A percentile compares a stretch with the other conserved stretches of the same genome.
These are phyloP conservation scores for Avena eriantha DNA, from an alignment of 176 grass and related monocot genomes.

Conservation along the genomic window DNA sequence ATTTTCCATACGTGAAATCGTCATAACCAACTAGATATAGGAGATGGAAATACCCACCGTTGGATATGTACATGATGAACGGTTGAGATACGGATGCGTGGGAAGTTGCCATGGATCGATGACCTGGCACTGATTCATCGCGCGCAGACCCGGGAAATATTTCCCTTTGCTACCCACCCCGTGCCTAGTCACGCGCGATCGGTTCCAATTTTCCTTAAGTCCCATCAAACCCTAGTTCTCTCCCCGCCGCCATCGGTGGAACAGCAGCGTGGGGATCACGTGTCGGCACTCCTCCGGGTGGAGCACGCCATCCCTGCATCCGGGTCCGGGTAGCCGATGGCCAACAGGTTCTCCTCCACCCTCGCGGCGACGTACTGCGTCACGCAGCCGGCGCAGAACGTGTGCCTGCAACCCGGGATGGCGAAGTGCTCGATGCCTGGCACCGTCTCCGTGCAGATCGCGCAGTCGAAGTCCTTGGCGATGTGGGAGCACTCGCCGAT, in stretches of 20 bases:
- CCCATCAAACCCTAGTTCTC: too few relatives aligned
- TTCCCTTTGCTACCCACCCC: too few relatives aligned
- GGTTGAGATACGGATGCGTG: too few relatives aligned
- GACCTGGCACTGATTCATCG: too few relatives aligned
- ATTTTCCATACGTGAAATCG: too few relatives aligned
- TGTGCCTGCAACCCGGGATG: slow-evolving; percentile 54
- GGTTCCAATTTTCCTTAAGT: too few relatives aligned
- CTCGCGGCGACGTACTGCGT: slow-evolving; percentile 58
- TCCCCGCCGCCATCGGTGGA: slow-evolving; percentile 71
- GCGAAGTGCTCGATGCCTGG: slow-evolving; percentile 32
- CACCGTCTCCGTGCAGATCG: slow-evolving; percentile 65
- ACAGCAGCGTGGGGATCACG: slow-evolving; percentile 44
- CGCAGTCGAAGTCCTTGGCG: slow-evolving; percentile 45
- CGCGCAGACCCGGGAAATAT: too few relatives aligned
- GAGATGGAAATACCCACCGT: too few relatives aligned
- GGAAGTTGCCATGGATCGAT: too few relatives aligned
- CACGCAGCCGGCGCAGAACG: slow-evolving; percentile 67
- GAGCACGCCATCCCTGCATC: slow-evolving; percentile 46
- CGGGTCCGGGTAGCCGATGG: slow-evolving; percentile 51
- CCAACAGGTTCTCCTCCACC: slow-evolving; percentile 53
- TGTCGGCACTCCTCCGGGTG: slow-evolving; percentile 52
- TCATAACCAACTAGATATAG: too few relatives aligned
- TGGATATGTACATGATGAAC: too few relatives aligned
- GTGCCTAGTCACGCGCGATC: too few relatives aligned
- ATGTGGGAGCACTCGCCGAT: slow-evolving; percentile 39